Evolutionary conservation across 805 yeast genomes (phyloP).

Genomic region (Lipomyces yamanashiensis): DNA sequence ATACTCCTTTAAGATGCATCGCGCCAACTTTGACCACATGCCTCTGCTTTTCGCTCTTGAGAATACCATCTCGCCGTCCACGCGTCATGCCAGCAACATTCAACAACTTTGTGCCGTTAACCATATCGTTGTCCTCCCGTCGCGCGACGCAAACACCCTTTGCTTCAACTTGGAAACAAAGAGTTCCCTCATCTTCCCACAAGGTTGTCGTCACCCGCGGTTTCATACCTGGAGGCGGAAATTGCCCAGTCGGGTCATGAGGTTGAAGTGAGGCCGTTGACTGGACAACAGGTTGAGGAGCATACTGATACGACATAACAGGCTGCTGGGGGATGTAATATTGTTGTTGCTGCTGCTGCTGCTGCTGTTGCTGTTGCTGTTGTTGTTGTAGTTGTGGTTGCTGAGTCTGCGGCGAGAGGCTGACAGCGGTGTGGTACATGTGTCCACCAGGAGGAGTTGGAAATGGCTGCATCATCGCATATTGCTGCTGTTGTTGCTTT

Average conservation of each 20-base stretch:
- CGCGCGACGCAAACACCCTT: conserved; percentile 79
- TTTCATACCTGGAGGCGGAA: conserved; percentile 42
- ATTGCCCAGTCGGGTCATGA: conserved; percentile 42
- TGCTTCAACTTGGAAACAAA: conserved; percentile 84
- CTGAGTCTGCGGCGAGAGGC: conserved; percentile 14
- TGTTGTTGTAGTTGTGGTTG: not conserved
- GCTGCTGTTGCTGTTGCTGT: too few relatives aligned
- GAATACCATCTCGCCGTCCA: conserved; percentile 85
- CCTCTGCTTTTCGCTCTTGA: conserved; percentile 75
- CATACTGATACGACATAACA: conserved; percentile 40
- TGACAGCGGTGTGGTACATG: conserved; percentile 15
- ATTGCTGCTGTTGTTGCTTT: conserved; percentile 29
- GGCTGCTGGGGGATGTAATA: conserved; percentile 37
- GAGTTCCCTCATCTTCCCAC: conserved; percentile 88
- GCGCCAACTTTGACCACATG: conserved; percentile 86
- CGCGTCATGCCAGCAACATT: conserved; percentile 87
- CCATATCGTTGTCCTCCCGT: conserved; percentile 85
- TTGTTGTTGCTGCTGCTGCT: conserved; percentile 8
- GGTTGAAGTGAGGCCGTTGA: not conserved
- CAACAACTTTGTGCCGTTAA: conserved; percentile 81
- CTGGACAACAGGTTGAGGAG: conserved; percentile 19
- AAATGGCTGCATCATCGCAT: conserved; percentile 17
- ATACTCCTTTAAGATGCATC: conserved; percentile 87
- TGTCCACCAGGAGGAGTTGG: conserved; percentile 22
- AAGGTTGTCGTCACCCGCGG: conserved; percentile 76